Evolutionary conservation across 768 basidiomycete genomes (phyloP).

Genomic region (Asterophora parasitica): DNA sequence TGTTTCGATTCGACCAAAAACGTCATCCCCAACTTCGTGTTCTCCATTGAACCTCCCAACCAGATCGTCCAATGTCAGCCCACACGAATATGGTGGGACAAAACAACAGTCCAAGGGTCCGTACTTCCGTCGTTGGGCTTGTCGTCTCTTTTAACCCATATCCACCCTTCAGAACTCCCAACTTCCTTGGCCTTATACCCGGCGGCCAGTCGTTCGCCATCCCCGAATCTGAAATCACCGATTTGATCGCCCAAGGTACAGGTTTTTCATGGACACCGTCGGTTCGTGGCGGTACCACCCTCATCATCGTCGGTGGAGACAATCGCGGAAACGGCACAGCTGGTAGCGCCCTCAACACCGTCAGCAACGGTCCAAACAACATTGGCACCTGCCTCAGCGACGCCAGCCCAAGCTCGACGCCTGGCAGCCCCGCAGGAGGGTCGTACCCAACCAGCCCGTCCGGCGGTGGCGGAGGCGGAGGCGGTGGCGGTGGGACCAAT

Average conservation of each 20-base stretch:
- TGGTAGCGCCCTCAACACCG: constrained; percentile 57
- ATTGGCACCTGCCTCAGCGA: constrained; percentile 51
- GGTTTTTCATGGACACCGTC: constrained; percentile 70
- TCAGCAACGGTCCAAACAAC: constrained; percentile 46
- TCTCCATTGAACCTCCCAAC: constrained; percentile 56
- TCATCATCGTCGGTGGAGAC: constrained; percentile 68
- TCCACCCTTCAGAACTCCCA: constrained; percentile 39
- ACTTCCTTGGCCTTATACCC: constrained; percentile 70
- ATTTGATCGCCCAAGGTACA: constrained; percentile 40
- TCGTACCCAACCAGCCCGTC: constrained; percentile 54
- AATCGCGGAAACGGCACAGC: constrained; percentile 60
- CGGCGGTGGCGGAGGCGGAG: constrained; percentile 28
- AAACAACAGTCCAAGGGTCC: constrained; percentile 48
- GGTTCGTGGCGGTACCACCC: constrained; percentile 58
- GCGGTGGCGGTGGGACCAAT: constrained; percentile 26
- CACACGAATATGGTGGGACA: constrained; percentile 66
- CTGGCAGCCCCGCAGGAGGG: constrained; percentile 72
- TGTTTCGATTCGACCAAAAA: constrained; percentile 52
- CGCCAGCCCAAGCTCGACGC: constrained; percentile 70
- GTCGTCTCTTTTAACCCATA: neutral
- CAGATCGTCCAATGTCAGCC: constrained; percentile 61
- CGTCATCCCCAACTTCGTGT: constrained; percentile 53
- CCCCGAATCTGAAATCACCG: constrained; percentile 44
- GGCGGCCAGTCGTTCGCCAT: constrained; percentile 74
- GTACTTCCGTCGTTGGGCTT: constrained; percentile 11